Percentiles rank a stretch among this genome's conserved stretches.
Conservation (phyloP, 805 yeast genomes). For the Sugiyamaella boreocaroliniensis region DNA sequence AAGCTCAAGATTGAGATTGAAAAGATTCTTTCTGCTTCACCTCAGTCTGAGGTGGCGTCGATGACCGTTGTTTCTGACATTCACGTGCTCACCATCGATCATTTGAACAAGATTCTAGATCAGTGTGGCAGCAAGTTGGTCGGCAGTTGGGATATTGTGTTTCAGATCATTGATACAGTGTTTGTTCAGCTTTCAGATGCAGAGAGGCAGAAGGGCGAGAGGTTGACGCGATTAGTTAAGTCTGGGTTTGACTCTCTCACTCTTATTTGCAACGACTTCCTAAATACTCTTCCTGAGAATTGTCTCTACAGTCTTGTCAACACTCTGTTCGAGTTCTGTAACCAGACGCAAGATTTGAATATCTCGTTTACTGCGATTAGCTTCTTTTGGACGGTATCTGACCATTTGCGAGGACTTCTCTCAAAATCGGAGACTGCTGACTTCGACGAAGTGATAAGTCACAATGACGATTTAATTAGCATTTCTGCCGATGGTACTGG, state of each 20-base stretch:
- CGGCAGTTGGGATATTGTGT: conserved; percentile 68
- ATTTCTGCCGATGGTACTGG: conserved; percentile 16
- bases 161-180: conserved; percentile 42
- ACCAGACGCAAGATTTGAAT: conserved; percentile 68
- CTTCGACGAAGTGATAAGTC: conserved; percentile 14
- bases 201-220: conserved; percentile 30
- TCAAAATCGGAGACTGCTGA: conserved; percentile 21
- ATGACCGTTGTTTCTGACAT: conserved; percentile 57
- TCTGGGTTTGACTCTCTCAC: conserved; percentile 78
- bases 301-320: conserved; percentile 62
- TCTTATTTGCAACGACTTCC: conserved; percentile 77
- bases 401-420: conserved; percentile 43
- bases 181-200: conserved; percentile 26
- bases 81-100: conserved; percentile 52
- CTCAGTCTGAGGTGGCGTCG: conserved; percentile 1
- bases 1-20: background rate
- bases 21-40: background rate
- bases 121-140: conserved; percentile 59
- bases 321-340: conserved; percentile 62
- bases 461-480: conserved; percentile 22
- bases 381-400: conserved; percentile 88
- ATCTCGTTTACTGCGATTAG: conserved; percentile 88
- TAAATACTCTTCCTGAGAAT: conserved; percentile 61
- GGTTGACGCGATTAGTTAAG: conserved; percentile 46
- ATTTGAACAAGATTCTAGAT: conserved; percentile 67